phyloP scores from a whole-genome alignment of 495 filamentous ascomycete species.

The Corynascus novoguineensis region DNA sequence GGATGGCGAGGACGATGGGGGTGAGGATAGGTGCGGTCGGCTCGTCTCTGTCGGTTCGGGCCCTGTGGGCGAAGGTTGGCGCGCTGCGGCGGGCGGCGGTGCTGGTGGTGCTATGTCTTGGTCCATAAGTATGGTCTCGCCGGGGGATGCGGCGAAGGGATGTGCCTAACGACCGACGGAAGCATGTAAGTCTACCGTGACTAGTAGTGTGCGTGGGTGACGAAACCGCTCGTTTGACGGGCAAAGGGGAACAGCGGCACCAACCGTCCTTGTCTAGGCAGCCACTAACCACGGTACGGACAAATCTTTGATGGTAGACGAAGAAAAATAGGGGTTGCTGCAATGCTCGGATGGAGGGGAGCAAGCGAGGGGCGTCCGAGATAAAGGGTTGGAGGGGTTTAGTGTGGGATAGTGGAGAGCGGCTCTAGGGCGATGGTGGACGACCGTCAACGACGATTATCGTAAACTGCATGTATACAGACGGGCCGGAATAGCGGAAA shows the following conservation, averaged over 20 bases:
- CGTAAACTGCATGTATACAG: neutral
- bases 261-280: neutral
- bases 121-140: constrained; percentile 2
- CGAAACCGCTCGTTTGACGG: neutral
- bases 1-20: constrained; percentile 14
- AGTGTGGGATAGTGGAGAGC: too few species aligned
- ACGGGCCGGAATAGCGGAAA: neutral
- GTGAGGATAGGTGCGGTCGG: neutral
- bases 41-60: neutral
- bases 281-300: too few species aligned
- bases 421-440: too few species aligned
- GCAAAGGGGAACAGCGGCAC: neutral
- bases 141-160: neutral
- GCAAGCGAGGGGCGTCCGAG: too few species aligned
- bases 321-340: neutral
- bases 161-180: neutral
- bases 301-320: too few species aligned
- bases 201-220: too few species aligned
- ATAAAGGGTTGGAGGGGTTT: too few species aligned
- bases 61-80: neutral
- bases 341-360: neutral
- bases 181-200: neutral
- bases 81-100: neutral
- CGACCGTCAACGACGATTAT: neutral
- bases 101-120: neutral